Base-by-base conservation (phyloP, 2,329 filamentous ascomycete species). In the Arachnopeziza araneosa region DNA sequence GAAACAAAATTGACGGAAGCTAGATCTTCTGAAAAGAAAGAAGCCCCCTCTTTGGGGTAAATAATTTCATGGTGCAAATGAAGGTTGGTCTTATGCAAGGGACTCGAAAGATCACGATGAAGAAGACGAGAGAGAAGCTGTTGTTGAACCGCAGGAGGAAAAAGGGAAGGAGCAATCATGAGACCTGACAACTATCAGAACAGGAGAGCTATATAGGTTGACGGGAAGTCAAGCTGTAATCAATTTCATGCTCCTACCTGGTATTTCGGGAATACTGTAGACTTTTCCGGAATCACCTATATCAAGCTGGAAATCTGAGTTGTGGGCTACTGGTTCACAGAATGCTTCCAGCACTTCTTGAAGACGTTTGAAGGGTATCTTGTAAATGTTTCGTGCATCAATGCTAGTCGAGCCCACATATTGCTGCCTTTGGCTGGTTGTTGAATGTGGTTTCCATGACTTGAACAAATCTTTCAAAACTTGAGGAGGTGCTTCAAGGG, bases 61-160 rank as follows among this genome's bases (percentile, higher is more conserved):
- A 83, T 79, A 6, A 96, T 73, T 32, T 85, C 71, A 74, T 93
- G 91, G 75, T 96, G 90, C 1, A 91, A 80, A 74, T 96, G 89
- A n/a, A 98, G 78, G 74, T 98, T 99, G 56, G 93, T 98, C 70
- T 89, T 83, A 72, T 98, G 92, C 3, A 77, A 72, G 2, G 86
- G 84, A 65, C 89, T 83, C 62, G 86, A 85, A 19, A 96, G 82
- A 72, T 96, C 89, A 55, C 83, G 82, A 75, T 96, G 90, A 30
- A 97, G 78, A 63, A 96, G 81, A 58, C 83, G 85, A 52, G 84
- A 84, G 5, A 98, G 80, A 2, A 98, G 79, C 48, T 78, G 75
- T 61, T 80, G 77, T 72, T 99, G 95, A 17, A 90, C 78, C 6
- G 77, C 69, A 19, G 83, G 80, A 4, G 92, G 87, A 10, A 98